Conservation (phyloP, 1,139 yeast species). For the Hyphopichia wangnamkhiaoensis region DNA sequence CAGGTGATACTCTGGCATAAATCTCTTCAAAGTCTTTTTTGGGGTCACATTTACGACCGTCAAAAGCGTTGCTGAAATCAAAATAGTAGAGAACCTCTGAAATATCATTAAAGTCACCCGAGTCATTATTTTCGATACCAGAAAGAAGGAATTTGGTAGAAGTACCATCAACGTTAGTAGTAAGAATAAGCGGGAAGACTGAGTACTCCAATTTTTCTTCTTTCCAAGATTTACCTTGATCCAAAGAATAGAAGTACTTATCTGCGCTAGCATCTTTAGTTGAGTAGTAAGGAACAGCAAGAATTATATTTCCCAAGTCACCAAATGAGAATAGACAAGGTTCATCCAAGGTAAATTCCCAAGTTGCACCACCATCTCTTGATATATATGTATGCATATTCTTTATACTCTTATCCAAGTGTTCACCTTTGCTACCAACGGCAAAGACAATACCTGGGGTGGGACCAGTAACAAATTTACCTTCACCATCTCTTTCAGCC, state of each 20-base stretch:
- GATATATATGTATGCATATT: conserved; percentile 60
- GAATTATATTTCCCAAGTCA: conserved; percentile 75
- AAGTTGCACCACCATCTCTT: conserved; percentile 74
- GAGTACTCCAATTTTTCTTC: conserved; percentile 48
- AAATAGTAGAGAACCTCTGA: conserved; percentile 42
- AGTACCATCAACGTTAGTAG: conserved; percentile 76
- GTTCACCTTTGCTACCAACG: conserved; percentile 53
- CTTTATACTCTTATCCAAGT: conserved; percentile 19
- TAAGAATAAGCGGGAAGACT: conserved; percentile 46
- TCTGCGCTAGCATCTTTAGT: conserved; percentile 19
- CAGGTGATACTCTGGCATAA: conserved; percentile 52
- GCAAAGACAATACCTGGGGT: conserved; percentile 75
- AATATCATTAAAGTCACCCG: conserved; percentile 14
- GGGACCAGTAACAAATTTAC: conserved; percentile 59
- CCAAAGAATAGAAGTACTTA: conserved; percentile 60
- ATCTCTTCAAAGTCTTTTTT: conserved; percentile 68
- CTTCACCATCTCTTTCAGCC: conserved; percentile 54
- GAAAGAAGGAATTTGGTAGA: conserved; percentile 59
- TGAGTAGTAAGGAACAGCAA: conserved; percentile 54
- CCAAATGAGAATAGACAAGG: conserved; percentile 68
- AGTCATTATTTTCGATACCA: conserved; percentile 39
- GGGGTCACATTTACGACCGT: conserved; percentile 48
- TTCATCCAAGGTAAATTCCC: conserved; percentile 59
- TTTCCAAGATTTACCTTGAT: conserved; percentile 74
- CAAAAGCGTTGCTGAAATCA: conserved; percentile 64